A percentile compares a stretch with the other conserved stretches of the same genome.
Evolutionary conservation across 1,284 basidiomycete species (phyloP).

Genomic region (Pterula multifida): DNA sequence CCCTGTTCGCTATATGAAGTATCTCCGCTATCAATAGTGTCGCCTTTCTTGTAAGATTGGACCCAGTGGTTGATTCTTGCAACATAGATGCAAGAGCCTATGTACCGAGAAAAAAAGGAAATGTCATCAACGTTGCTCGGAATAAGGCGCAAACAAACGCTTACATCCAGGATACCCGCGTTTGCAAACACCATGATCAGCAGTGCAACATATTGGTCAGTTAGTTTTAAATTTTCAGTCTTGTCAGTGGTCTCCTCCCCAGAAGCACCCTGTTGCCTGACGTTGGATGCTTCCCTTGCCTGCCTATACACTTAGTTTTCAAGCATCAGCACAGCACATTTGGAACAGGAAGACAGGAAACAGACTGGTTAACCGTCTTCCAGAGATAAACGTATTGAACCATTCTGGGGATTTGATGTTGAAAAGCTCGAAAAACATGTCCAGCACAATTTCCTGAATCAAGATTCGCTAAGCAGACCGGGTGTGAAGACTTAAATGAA

Average conservation of each 20-base stretch:
- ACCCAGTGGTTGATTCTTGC: conserved; percentile 61
- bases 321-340: not conserved
- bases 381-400: conserved; percentile 85
- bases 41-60: conserved; percentile 73
- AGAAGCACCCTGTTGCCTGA: not conserved
- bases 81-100: conserved; percentile 79
- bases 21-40: conserved; percentile 89
- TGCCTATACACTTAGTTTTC: conserved; percentile 51
- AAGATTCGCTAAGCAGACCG: conserved; percentile 1
- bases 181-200: conserved; percentile 80
- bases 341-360: not conserved
- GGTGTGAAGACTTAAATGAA: conserved; percentile 5
- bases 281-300: conserved; percentile 30
- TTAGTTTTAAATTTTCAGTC: conserved; percentile 48
- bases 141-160: conserved; percentile 14
- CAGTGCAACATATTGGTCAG: conserved; percentile 92
- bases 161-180: conserved; percentile 80
- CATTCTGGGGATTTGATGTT: conserved; percentile 85
- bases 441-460: conserved; percentile 74
- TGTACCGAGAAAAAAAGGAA: not conserved
- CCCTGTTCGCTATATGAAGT: conserved; percentile 77
- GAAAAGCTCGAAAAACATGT: conserved; percentile 91
- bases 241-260: conserved; percentile 21
- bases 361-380: conserved; percentile 74
- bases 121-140: not conserved